Evolutionary conservation across 495 filamentous ascomycete genomes (phyloP).

Genomic region (Talaromyces stipitatus): DNA sequence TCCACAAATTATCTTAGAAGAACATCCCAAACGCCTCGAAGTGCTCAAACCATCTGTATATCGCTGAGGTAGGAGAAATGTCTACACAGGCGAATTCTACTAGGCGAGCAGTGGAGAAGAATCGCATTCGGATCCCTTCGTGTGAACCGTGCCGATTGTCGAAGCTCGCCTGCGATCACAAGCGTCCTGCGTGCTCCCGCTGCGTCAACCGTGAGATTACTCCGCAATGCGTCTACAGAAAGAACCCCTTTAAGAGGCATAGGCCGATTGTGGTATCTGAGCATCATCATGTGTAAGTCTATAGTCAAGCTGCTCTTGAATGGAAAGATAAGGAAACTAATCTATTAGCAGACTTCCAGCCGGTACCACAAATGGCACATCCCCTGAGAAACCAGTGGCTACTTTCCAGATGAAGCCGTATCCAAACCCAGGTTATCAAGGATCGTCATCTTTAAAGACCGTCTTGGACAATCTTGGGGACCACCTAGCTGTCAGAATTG

Average conservation of each 20-base stretch:
- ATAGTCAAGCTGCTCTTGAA: not conserved
- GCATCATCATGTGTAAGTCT: slow-evolving; percentile 1
- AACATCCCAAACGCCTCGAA: too few relatives aligned
- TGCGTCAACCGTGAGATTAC: slow-evolving; percentile 18
- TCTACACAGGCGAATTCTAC: not conserved
- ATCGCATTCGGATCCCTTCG: slow-evolving; percentile 9
- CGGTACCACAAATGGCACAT: not conserved
- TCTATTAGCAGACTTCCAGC: not conserved
- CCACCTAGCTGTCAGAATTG: slow-evolving; percentile 3
- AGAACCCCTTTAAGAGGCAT: slow-evolving; percentile 27
- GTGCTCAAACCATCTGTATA: too few relatives aligned
- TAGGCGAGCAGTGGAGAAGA: slow-evolving; percentile 4
- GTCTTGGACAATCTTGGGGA: slow-evolving; percentile 31
- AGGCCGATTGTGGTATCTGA: slow-evolving; percentile 1
- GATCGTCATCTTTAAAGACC: slow-evolving; percentile 18
- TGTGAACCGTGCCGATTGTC: slow-evolving; percentile 35
- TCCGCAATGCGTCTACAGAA: slow-evolving; percentile 29
- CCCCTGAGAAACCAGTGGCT: slow-evolving; percentile 2
- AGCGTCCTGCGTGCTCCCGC: slow-evolving; percentile 30
- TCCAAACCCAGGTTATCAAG: slow-evolving; percentile 37
- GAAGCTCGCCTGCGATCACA: slow-evolving; percentile 36
- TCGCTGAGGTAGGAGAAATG: not conserved
- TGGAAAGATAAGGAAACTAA: not conserved
- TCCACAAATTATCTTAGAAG: not conserved
- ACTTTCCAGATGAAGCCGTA: slow-evolving; percentile 23